Evolutionary conservation across 106 monocot genomes (phyloP), one percentile per base, ranked within the genome.

Genomic region (Dendrobium nobile): DNA sequence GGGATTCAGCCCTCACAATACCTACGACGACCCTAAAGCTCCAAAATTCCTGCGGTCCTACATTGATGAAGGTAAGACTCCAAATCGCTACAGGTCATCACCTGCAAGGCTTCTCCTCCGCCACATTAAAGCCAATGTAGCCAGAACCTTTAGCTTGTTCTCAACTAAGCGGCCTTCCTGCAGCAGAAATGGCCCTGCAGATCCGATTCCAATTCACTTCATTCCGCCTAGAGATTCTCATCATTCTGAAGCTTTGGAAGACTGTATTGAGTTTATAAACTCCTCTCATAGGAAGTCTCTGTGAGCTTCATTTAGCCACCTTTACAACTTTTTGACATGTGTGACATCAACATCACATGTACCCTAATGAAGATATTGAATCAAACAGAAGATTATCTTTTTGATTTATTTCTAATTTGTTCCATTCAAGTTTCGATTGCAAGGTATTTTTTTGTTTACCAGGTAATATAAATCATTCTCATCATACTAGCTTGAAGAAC

Each of bases 251-350:
- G 83, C 83, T 47, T 72, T 87, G 44, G 87, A 87, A 41, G 84
- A 87, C 67, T 84, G 87, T 64, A 87, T 87, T 17, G 72, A 80
- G 81, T 87, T 84, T 80, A 78, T 87, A 75, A 84, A 87, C 79
- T 80, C 86, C 64, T 84, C 87, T 41, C 77, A 77, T 7, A 61
- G 77, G 61, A 79, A 54, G 43, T 70, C 75, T 8, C 28, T 77
- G 3, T 82, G 58, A 58, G 19, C 58, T 58, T 59, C 20, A 61
- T 22, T 37, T 37, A 61, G 16, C 20, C 18, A 61, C 20, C 18
- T 37, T 37, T 3, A 37, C 37, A 37, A 37, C 37, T 37, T 37
- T 37, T 37, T 37, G 37, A 37, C 37, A 37, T 37, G 37, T 37
- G 37, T 37, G 37, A 37, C 37, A 37, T 37, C 37, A 37, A 37